These are phyloP conservation scores for Tetragonia tetragonoides DNA, from an alignment of 148 eudicot genomes.

Conservation along the genomic window DNA sequence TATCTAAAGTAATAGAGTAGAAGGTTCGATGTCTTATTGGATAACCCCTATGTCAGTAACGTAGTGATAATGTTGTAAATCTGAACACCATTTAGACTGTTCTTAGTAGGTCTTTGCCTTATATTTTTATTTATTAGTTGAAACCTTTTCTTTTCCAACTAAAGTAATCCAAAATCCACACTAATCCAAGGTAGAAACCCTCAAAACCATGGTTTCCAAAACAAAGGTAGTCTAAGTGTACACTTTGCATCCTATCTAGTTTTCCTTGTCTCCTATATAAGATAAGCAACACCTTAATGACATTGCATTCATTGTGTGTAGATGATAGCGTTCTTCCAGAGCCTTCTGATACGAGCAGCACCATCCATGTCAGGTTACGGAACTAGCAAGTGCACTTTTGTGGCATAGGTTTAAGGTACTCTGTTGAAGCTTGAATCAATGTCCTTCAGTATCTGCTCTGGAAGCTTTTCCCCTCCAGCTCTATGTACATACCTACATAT, in stretches of 20 bases:
- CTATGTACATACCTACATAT: not conserved
- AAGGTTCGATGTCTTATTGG: not conserved
- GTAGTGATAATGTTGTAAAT: not conserved
- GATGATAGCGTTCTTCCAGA: conserved; percentile 45
- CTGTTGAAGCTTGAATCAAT: not conserved
- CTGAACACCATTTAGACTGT: not conserved
- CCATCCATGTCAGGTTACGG: conserved; percentile 18
- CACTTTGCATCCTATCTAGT: not conserved
- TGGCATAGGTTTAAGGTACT: conserved; percentile 6
- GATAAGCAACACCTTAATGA: not conserved
- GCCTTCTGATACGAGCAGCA: conserved; percentile 37
- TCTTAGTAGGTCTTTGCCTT: not conserved
- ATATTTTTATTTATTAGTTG: too few relatives aligned
- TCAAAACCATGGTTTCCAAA: not conserved
- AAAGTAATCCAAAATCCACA: too few relatives aligned
- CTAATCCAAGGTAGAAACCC: not conserved
- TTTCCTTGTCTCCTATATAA: not conserved
- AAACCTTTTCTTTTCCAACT: too few relatives aligned
- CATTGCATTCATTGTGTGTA: conserved; percentile 13
- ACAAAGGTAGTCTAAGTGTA: not conserved
- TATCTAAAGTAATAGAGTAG: not conserved
- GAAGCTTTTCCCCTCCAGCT: not conserved
- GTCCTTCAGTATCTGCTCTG: not conserved
- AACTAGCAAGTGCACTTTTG: conserved; percentile 10
- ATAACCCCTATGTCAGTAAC: not conserved